Evolutionary conservation across 495 filamentous ascomycete species (phyloP), one percentile per base, ranked within the genome.

Genomic region (Hypoxylon fragiforme): DNA sequence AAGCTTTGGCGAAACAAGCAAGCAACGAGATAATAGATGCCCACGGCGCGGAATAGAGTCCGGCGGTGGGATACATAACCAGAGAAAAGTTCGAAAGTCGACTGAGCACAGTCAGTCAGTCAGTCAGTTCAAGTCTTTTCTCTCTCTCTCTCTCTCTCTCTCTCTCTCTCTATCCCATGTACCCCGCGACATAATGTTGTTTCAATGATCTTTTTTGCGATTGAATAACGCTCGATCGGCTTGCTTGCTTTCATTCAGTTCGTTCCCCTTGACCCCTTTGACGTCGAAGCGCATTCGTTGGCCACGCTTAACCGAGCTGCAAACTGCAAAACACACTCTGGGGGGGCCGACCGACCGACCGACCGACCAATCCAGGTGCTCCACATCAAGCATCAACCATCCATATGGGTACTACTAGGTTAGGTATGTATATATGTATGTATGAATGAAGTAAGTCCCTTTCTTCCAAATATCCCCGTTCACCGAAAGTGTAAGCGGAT

Each of bases 401-500:
- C n/a, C n/a, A n/a, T n/a, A n/a, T n/a, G n/a, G n/a, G n/a, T n/a
- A n/a, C n/a, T n/a, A n/a, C n/a, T n/a, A n/a, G n/a, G n/a, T n/a
- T n/a, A n/a, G n/a, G n/a, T n/a, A n/a, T n/a, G n/a, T n/a, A n/a
- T n/a, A n/a, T n/a, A n/a, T n/a, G n/a, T n/a, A n/a, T n/a, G n/a
- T n/a, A n/a, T n/a, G n/a, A n/a, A n/a, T n/a, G 22, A 19, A 38
- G 34, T 6, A n/a, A n/a, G 8, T 37, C 14, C 4, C 14, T 13
- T 18, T 16, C 34, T 4, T 37, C 34, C 13, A 3, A n/a, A 5
- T 9, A 13, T 30, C 14, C 9, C 36, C 32, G 41, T 53, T 75
- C 57, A 77, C 52, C 73, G 70, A 70, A 86, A 86, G 54, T 77
- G 73, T 56, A 86, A 62, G 51, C 82, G 73, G 18, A 84, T 77